Evolutionary conservation across 371 early-diverging fungal species (phyloP).

Genomic region (Rhizopus sp.): DNA sequence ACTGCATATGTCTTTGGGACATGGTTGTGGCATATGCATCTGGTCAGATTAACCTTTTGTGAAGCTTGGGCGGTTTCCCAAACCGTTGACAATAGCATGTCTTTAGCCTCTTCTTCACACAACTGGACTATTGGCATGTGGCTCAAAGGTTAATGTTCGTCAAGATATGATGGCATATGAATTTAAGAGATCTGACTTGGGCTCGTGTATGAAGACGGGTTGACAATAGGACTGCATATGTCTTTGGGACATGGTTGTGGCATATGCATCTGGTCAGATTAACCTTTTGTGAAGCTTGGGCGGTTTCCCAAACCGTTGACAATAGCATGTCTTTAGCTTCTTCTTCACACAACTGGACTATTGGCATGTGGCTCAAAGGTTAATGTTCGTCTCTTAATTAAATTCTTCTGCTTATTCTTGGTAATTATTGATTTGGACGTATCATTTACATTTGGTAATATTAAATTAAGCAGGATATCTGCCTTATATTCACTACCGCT

Average conservation of each 20-base stretch:
- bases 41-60: slow-evolving; percentile 14
- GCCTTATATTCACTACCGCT: too few species aligned
- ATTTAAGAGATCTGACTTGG: too few species aligned
- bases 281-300: slow-evolving; percentile 16
- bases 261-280: slow-evolving; percentile 13
- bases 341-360: slow-evolving; percentile 18
- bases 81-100: slow-evolving; percentile 16
- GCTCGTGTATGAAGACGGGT: slow-evolving; percentile 11
- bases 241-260: slow-evolving; percentile 15
- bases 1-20: slow-evolving; percentile 17
- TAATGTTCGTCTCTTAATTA: slow-evolving; percentile 10
- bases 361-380: slow-evolving; percentile 18
- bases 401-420: slow-evolving; percentile 14
- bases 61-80: slow-evolving; percentile 19
- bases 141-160: too few species aligned
- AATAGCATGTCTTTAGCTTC: slow-evolving; percentile 16
- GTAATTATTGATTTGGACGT: too few species aligned
- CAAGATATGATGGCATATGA: too few species aligned
- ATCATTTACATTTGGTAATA: too few species aligned
- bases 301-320: slow-evolving; percentile 17
- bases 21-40: slow-evolving; percentile 11
- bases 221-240: slow-evolving; percentile 11
- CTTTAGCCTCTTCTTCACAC: slow-evolving; percentile 18
- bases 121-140: too few species aligned
- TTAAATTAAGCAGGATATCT: too few species aligned